phyloP scores from a whole-genome alignment of 306 rosid genomes.

The Alnus glutinosa region DNA sequence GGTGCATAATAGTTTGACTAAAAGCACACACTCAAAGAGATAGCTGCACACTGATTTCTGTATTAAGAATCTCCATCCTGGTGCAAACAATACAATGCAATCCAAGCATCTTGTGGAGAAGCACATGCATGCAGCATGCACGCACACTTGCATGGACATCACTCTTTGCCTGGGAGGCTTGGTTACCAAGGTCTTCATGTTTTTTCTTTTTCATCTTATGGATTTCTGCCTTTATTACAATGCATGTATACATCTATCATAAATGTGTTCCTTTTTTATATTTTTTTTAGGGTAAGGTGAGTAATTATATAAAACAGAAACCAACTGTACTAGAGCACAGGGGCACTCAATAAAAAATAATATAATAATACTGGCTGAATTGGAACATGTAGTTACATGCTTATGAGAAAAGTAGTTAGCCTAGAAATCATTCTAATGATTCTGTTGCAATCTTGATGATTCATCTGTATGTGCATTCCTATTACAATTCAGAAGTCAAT shows the following conservation, averaged over 20 bases:
- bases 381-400: too few species aligned
- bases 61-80: not conserved
- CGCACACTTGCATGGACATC: not conserved
- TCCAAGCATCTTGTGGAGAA: not conserved
- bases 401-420: too few species aligned
- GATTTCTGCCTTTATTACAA: not conserved
- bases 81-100: not conserved
- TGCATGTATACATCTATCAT: not conserved
- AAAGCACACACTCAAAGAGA: not conserved
- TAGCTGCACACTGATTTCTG: not conserved
- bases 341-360: not conserved
- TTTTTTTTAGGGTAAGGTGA: too few species aligned
- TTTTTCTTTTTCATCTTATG: not conserved
- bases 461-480: too few species aligned
- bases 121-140: not conserved
- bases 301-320: too few species aligned
- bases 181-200: not conserved
- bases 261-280: too few species aligned
- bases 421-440: not conserved
- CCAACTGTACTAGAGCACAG: too few species aligned
- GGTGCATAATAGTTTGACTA: not conserved
- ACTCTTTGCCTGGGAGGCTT: not conserved
- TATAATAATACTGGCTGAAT: not conserved
- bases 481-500: too few species aligned
- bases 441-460: too few species aligned